These are phyloP conservation scores for Dysphania ambrosioides DNA, from an alignment of 148 eudicot species.

Conservation along the genomic window DNA sequence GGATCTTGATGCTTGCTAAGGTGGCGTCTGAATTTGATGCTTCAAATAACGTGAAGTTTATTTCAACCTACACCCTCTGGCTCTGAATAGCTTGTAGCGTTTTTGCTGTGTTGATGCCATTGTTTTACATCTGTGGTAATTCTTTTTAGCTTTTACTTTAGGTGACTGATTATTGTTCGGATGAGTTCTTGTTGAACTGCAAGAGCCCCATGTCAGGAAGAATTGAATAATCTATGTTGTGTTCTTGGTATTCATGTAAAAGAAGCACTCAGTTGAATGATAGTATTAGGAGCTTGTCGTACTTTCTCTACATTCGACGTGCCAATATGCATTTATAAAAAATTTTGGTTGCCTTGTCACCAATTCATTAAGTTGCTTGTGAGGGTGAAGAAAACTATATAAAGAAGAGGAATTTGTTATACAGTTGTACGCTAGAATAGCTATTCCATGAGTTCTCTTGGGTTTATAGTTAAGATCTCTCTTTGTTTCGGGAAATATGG, in stretches of 20 bases:
- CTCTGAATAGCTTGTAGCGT: slow-evolving; percentile 23
- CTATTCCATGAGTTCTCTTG: too few species aligned
- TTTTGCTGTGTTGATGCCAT: slow-evolving; percentile 16
- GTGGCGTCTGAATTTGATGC: slow-evolving; percentile 3
- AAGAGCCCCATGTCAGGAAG: not conserved
- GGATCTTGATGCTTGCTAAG: slow-evolving; percentile 86
- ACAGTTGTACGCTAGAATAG: too few species aligned
- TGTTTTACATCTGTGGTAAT: not conserved
- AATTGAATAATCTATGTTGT: slow-evolving; percentile 12
- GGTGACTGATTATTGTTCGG: slow-evolving; percentile 8
- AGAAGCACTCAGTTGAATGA: slow-evolving; percentile 6
- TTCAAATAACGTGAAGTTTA: slow-evolving; percentile 38
- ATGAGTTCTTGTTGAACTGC: slow-evolving; percentile 6
- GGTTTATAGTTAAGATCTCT: too few species aligned
- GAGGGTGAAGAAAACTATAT: not conserved
- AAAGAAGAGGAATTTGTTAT: too few species aligned
- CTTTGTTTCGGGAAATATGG: too few species aligned
- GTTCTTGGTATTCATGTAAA: slow-evolving; percentile 10
- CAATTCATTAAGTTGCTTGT: not conserved
- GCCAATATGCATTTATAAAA: not conserved
- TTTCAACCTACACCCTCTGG: slow-evolving; percentile 20
- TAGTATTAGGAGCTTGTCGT: slow-evolving; percentile 1
- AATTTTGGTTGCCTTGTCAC: not conserved
- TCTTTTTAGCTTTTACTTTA: not conserved
- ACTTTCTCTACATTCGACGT: not conserved